Percentiles rank a stretch among this genome's conserved stretches.
These are phyloP conservation scores for Geosiphon pyriformis DNA, from an alignment of 192 early-diverging fungal genomes.

Conservation along the genomic window DNA sequence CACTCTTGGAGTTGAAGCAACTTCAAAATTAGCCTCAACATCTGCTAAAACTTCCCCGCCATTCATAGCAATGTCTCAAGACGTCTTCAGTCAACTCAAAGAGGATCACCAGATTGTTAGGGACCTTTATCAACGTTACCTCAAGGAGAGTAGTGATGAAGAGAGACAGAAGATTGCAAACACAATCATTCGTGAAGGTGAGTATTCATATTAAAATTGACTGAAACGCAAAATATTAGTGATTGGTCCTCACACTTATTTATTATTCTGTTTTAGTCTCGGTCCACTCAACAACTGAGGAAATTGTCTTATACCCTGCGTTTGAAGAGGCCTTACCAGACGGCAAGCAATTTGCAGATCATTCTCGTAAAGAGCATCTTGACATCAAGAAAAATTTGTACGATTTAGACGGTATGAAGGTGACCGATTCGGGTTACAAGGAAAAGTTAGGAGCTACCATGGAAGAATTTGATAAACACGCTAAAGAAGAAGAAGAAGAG, in stretches of 20 bases:
- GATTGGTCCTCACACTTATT: neutral
- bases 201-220: neutral
- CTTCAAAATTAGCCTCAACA: too few relatives aligned
- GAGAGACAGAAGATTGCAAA: conserved; percentile 18
- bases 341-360: conserved; percentile 35
- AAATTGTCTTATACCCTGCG: conserved; percentile 38
- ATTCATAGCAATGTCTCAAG: conserved; percentile 20
- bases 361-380: conserved; percentile 33
- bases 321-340: conserved; percentile 27
- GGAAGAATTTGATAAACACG: conserved; percentile 29
- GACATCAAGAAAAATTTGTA: conserved; percentile 38
- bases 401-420: conserved; percentile 31
- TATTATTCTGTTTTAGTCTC: conserved; percentile 19
- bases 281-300: conserved; percentile 37
- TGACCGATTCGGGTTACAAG: conserved; percentile 23
- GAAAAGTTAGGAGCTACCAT: conserved; percentile 21
- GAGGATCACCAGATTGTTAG: conserved; percentile 5
- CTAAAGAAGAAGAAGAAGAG: conserved; percentile 37
- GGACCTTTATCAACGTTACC: neutral
- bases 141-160: neutral
- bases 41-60: too few relatives aligned
- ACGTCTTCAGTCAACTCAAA: neutral
- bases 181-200: conserved; percentile 12
- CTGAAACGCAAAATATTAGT: neutral
- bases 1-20: too few relatives aligned